phyloP scores from a whole-genome alignment of 305 asterid genomes.

The Rubia balearica region DNA sequence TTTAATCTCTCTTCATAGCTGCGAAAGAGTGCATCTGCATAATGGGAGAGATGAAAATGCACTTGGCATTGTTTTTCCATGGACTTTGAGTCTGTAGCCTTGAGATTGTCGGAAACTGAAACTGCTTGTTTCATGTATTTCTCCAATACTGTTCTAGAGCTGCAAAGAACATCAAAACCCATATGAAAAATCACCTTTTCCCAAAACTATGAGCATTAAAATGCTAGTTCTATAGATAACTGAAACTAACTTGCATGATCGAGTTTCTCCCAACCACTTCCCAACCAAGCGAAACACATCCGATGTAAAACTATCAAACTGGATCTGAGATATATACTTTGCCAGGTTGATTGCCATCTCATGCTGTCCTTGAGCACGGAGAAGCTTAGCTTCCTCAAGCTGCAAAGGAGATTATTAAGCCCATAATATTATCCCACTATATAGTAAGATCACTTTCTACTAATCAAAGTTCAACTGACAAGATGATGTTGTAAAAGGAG shows the following conservation, averaged over 20 bases:
- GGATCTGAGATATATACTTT: constrained; percentile 65
- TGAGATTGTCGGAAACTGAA: constrained; percentile 61
- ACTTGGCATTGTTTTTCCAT: constrained; percentile 69
- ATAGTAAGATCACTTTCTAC: not conserved
- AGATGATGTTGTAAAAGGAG: not conserved
- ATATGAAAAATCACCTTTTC: not conserved
- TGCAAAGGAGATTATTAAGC: constrained; percentile 27
- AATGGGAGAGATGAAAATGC: constrained; percentile 99
- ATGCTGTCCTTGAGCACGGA: constrained; percentile 94
- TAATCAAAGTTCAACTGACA: not conserved
- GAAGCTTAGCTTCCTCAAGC: constrained; percentile 98
- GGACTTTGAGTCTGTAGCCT: constrained; percentile 45
- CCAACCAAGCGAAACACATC: constrained; percentile 90
- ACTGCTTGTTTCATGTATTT: constrained; percentile 93
- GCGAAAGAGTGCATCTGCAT: constrained; percentile 94
- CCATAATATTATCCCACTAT: not conserved
- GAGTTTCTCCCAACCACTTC: constrained; percentile 95
- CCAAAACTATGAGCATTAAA: not conserved
- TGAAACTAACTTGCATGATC: constrained; percentile 83
- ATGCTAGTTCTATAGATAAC: not conserved
- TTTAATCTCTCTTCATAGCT: constrained; percentile 87
- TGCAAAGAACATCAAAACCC: constrained; percentile 29
- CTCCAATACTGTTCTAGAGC: constrained; percentile 91
- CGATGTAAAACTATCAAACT: constrained; percentile 50
- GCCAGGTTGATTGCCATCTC: constrained; percentile 96